Conservation (phyloP, 495 filamentous ascomycete genomes). For the Collariella sp. region DNA sequence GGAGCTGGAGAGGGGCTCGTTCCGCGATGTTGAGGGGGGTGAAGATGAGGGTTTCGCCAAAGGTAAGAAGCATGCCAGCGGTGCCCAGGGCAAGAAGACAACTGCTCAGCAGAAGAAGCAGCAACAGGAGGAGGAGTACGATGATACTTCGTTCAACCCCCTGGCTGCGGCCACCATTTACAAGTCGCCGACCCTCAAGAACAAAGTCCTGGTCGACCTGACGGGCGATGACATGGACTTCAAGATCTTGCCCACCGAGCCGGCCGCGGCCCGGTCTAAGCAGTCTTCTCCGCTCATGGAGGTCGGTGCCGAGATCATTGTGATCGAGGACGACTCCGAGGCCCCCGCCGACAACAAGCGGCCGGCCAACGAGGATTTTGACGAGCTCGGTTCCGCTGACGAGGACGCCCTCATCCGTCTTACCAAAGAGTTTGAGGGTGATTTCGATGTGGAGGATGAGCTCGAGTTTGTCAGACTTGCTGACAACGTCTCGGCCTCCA, state of each 20-base stretch:
- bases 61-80: too few species aligned
- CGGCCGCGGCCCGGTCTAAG: background rate
- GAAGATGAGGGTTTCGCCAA: too few species aligned
- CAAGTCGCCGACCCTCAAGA: background rate
- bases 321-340: background rate
- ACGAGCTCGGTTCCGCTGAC: background rate
- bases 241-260: background rate
- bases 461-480: background rate
- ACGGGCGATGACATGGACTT: background rate
- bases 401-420: background rate
- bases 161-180: background rate
- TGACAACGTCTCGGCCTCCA: background rate
- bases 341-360: background rate
- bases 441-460: background rate
- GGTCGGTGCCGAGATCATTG: background rate
- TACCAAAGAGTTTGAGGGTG: background rate
- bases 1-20: background rate
- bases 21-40: too few species aligned
- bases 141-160: background rate
- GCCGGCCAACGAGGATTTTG: background rate
- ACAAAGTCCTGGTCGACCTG: constrained; percentile 2
- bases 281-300: background rate
- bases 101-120: background rate
- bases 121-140: background rate
- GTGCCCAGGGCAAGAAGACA: background rate